Evolutionary conservation across 163 green algal species (phyloP), one percentile per base, ranked within the genome.

Genomic region (Chlorella variabilis): DNA sequence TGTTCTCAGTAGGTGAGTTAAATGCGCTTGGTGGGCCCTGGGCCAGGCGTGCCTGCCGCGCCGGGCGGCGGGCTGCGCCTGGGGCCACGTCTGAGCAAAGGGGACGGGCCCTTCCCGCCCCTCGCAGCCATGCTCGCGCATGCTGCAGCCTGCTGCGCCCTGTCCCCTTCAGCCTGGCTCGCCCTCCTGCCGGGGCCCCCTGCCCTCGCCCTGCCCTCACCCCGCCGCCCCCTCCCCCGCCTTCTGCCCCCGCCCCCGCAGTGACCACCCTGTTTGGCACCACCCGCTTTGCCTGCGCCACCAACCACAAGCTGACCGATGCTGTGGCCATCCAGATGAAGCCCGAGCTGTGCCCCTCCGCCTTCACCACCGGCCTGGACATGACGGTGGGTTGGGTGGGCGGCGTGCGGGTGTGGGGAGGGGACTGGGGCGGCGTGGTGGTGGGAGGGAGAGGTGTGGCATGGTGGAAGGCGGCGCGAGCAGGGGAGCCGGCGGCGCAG

Each of bases 211-310:
- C 58, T 36, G 27, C 7, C 58, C 25, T 66, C 7, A 31, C 58
- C 58, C 58, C 27, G 25, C 2, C 25, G 21, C 20, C 2, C 20
- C 65, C 21, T 20, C 38, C 20, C 65, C 34, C 9, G 18, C 65
- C 2, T 20, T 23, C 3, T 36, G 8, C 27, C 39, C 25, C 27
- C 3, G 48, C 4, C 31, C 4, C 33, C 20, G 73, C 73, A 80
- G 92, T 95, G 36, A 97, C 96, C 81, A 89, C 87, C 5, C 86
- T 98, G 59, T 98, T 98, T 86, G 96, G 96, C 9, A 58, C 54
- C 56, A 91, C 93, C 13, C 84, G 85, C 34, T 96, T 45, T 93
- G 93, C 85, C 27, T 85, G 90, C 81, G 69, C 81, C 33, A 86
- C 66, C 42, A 70, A 92, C 63, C 3, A 41, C 38, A 49, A 0